phyloP scores from a whole-genome alignment of 2,329 filamentous ascomycete genomes.

The Colletotrichum cereale region DNA sequence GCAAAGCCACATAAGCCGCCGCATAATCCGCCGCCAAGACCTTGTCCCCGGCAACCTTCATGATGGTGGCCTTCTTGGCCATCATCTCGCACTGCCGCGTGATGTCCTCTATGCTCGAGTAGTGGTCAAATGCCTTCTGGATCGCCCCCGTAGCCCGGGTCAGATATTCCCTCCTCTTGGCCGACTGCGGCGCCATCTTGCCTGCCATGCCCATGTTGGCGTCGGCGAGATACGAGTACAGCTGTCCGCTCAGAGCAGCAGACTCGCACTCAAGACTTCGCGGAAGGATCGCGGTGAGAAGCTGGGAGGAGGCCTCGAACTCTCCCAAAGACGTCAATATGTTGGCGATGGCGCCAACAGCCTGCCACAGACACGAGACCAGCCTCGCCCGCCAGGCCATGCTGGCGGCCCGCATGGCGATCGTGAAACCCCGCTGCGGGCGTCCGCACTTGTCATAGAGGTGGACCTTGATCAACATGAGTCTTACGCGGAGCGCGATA shows the following conservation, averaged over 20 bases:
- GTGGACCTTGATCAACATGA: conserved; percentile 79
- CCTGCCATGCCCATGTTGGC: conserved; percentile 84
- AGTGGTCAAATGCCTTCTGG: conserved; percentile 73
- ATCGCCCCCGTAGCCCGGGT: conserved; percentile 70
- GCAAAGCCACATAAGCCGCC: conserved; percentile 72
- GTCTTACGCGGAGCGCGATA: conserved; percentile 75
- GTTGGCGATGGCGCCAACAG: conserved; percentile 74
- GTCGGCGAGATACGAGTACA: conserved; percentile 81
- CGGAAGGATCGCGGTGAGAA: conserved; percentile 79
- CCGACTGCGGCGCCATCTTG: conserved; percentile 54
- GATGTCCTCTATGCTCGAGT: conserved; percentile 75
- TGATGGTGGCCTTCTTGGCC: conserved; percentile 84
- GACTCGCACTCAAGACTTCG: conserved; percentile 81
- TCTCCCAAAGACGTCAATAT: conserved; percentile 79
- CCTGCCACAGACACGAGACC: conserved; percentile 78
- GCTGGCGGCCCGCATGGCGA: conserved; percentile 80
- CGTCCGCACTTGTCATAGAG: conserved; percentile 77
- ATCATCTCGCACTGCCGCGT: conserved; percentile 82
- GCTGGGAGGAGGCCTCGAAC: conserved; percentile 73
- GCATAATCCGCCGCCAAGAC: conserved; percentile 75
- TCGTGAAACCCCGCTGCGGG: conserved; percentile 80
- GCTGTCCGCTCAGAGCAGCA: conserved; percentile 69
- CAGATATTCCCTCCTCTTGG: conserved; percentile 67
- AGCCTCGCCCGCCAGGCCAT: conserved; percentile 78
- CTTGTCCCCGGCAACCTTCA: conserved; percentile 76